phyloP scores from a whole-genome alignment of 768 basidiomycete genomes.

The Trametes punicea region DNA sequence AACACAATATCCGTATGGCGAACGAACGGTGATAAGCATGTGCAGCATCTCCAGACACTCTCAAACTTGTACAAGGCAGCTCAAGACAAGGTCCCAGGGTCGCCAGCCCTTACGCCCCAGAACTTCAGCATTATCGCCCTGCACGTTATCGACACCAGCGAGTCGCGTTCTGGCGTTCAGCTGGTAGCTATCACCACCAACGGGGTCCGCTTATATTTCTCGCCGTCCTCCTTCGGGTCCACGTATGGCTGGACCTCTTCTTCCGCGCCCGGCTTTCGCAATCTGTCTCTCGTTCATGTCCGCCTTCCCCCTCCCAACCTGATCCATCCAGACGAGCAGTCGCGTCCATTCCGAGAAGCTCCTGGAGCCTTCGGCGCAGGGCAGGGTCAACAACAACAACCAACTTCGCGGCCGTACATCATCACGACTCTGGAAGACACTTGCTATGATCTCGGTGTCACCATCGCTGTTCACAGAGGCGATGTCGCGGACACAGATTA shows the following conservation, averaged over 20 bases:
- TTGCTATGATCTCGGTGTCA: slow-evolving; percentile 65
- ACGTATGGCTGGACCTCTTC: slow-evolving; percentile 41
- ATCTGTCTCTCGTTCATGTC: slow-evolving; percentile 72
- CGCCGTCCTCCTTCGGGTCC: slow-evolving; percentile 39
- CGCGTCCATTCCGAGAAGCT: slow-evolving; percentile 46
- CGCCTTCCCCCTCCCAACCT: slow-evolving; percentile 74
- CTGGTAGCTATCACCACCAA: slow-evolving; percentile 80
- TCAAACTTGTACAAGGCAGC: slow-evolving; percentile 70
- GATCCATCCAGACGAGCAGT: slow-evolving; percentile 72
- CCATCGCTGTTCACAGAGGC: slow-evolving; percentile 68
- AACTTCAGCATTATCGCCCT: slow-evolving; percentile 68
- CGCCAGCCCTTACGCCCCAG: slow-evolving; percentile 66
- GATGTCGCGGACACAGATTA: slow-evolving; percentile 74
- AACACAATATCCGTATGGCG: slow-evolving; percentile 66
- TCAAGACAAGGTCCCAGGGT: slow-evolving; percentile 78
- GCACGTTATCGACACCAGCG: slow-evolving; percentile 62
- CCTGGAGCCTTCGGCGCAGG: slow-evolving; percentile 46
- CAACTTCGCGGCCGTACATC: slow-evolving; percentile 54
- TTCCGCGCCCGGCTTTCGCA: slow-evolving; percentile 37
- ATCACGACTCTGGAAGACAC: slow-evolving; percentile 57
- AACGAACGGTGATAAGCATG: slow-evolving; percentile 56
- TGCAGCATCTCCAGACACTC: slow-evolving; percentile 74
- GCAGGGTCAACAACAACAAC: slow-evolving; percentile 40
- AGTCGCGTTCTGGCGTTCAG: slow-evolving; percentile 68
- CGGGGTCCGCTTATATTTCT: slow-evolving; percentile 84